Evolutionary conservation across 371 early-diverging fungal species (phyloP).

Genomic region (Circinella umbellata): DNA sequence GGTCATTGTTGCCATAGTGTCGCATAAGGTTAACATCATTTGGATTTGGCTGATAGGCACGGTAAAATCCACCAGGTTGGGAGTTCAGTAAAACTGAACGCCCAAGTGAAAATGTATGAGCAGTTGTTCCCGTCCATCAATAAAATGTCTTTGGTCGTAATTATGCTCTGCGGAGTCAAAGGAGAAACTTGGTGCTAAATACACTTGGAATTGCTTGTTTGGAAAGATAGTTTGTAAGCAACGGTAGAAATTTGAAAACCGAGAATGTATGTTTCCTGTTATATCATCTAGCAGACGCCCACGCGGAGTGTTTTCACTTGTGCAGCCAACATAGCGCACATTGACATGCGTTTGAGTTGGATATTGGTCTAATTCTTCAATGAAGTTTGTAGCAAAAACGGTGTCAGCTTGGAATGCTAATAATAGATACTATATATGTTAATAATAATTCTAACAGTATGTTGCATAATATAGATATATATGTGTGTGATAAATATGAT

Average conservation of each 20-base stretch:
- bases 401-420: not conserved
- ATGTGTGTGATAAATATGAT: not conserved
- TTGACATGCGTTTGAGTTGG: not conserved
- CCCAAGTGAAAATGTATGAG: conserved; percentile 9
- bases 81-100: conserved; percentile 2
- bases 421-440: no score
- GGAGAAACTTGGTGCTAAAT: not conserved
- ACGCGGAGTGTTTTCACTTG: not conserved
- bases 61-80: conserved; percentile 6
- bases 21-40: not conserved
- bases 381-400: not conserved
- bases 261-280: not conserved
- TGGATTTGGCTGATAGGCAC: not conserved
- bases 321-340: conserved; percentile 5
- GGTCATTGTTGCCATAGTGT: not conserved
- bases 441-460: no score
- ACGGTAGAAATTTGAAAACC: not conserved
- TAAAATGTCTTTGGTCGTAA: not conserved
- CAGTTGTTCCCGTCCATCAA: not conserved
- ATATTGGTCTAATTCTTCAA: not conserved
- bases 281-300: not conserved
- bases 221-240: not conserved
- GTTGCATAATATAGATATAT: not conserved
- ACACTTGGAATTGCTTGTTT: not conserved
- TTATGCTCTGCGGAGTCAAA: not conserved